These are phyloP conservation scores for Aspergillus cejpii DNA, from an alignment of 2,329 filamentous ascomycete species.

Conservation along the genomic window DNA sequence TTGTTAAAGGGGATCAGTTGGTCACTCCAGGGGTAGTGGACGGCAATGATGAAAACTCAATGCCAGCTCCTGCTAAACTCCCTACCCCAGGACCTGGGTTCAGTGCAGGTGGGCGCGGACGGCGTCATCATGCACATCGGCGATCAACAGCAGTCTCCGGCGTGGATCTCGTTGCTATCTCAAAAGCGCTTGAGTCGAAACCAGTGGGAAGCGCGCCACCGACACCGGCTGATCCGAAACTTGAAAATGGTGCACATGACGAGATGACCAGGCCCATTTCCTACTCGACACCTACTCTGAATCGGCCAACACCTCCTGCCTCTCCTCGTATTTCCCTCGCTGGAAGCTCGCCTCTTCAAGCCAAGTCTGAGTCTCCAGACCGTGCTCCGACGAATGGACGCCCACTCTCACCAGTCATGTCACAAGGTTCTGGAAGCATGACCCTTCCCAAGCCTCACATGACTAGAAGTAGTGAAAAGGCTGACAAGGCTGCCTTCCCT, in stretches of 20 bases:
- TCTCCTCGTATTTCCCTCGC: constrained; percentile 26
- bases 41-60: constrained; percentile 29
- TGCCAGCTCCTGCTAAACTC: constrained; percentile 21
- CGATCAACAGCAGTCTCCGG: constrained; percentile 76
- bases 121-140: constrained; percentile 70
- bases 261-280: constrained; percentile 30
- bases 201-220: constrained; percentile 54
- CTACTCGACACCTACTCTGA: constrained; percentile 28
- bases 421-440: constrained; percentile 70
- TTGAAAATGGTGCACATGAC: constrained; percentile 23
- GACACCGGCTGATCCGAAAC: constrained; percentile 41
- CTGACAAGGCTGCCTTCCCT: constrained; percentile 3
- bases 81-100: constrained; percentile 32
- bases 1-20: constrained; percentile 61
- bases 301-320: constrained; percentile 28
- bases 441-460: constrained; percentile 63
- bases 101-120: constrained; percentile 45
- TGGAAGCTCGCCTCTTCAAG: constrained; percentile 7
- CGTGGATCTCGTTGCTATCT: constrained; percentile 62
- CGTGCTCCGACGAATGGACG: constrained; percentile 56
- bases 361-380: constrained; percentile 9
- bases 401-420: constrained; percentile 76
- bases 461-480: constrained; percentile 58
- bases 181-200: constrained; percentile 39
- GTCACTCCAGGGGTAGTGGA: constrained; percentile 58